Conservation (phyloP, 257 asterid genomes). For the Solanum sitiens region DNA sequence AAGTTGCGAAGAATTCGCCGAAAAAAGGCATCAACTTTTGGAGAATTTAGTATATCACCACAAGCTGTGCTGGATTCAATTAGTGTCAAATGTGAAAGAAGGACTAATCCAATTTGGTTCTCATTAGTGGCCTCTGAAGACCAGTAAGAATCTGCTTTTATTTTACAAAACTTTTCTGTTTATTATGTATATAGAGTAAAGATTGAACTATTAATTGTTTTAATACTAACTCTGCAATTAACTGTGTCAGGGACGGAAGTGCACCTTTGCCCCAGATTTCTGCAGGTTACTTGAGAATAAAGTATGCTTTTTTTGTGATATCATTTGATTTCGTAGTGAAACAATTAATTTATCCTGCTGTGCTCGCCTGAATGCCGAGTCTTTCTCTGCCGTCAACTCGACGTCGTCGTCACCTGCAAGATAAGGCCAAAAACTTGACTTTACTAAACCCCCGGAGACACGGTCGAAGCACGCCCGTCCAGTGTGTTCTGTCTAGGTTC, state of each 20-base stretch:
- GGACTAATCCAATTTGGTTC: slow-evolving; percentile 74
- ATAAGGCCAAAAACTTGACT: too few relatives aligned
- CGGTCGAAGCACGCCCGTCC: too few relatives aligned
- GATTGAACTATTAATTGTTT: neutral
- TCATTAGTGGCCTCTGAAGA: slow-evolving; percentile 70
- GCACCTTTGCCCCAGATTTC: slow-evolving; percentile 79
- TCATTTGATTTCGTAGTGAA: neutral
- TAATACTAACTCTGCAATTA: slow-evolving; percentile 10
- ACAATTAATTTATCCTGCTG: neutral
- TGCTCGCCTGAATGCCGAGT: too few relatives aligned
- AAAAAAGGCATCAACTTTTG: slow-evolving; percentile 50
- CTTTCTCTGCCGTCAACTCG: too few relatives aligned
- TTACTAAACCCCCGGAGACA: too few relatives aligned
- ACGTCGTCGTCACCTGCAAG: too few relatives aligned
- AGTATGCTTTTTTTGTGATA: slow-evolving; percentile 33
- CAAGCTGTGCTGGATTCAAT: slow-evolving; percentile 62
- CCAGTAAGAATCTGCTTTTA: slow-evolving; percentile 40
- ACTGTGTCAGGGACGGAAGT: slow-evolving; percentile 55
- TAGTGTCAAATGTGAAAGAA: slow-evolving; percentile 36
- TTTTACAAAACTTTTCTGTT: neutral
- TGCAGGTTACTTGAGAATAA: slow-evolving; percentile 75
- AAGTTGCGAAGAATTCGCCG: slow-evolving; percentile 54
- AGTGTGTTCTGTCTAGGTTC: neutral
- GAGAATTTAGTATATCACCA: slow-evolving; percentile 50
- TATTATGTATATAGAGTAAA: neutral